These are phyloP conservation scores for Coemansia guatemalensis DNA, from an alignment of 192 early-diverging fungal species.

Conservation along the genomic window DNA sequence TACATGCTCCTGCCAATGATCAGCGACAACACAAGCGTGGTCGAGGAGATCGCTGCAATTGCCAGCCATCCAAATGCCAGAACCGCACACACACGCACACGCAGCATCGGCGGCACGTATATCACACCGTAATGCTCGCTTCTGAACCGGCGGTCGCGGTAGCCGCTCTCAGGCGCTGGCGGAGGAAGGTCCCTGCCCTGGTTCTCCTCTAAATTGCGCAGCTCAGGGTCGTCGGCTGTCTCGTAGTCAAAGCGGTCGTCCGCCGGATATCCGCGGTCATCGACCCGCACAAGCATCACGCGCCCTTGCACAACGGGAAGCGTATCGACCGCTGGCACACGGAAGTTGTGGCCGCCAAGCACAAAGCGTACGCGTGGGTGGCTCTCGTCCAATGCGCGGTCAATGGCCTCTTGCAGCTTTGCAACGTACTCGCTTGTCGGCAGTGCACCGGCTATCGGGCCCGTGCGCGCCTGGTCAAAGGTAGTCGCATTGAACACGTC, in stretches of 20 bases:
- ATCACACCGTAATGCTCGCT: slow-evolving; percentile 69
- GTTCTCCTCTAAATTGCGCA: slow-evolving; percentile 17
- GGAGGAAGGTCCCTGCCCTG: slow-evolving; percentile 31
- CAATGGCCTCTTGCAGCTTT: slow-evolving; percentile 34
- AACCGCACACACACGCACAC: slow-evolving; percentile 17
- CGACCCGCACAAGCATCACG: slow-evolving; percentile 79
- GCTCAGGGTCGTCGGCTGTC: slow-evolving; percentile 58
- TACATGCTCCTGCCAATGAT: slow-evolving; percentile 53
- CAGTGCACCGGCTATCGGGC: slow-evolving; percentile 10
- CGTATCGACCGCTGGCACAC: slow-evolving; percentile 84
- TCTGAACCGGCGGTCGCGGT: slow-evolving; percentile 55
- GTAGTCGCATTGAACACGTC: slow-evolving; percentile 21
- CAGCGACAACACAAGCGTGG: slow-evolving; percentile 54
- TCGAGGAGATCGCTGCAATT: slow-evolving; percentile 42
- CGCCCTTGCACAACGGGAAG: slow-evolving; percentile 78
- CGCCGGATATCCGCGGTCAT: slow-evolving; percentile 55
- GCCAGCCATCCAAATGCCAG: slow-evolving; percentile 33
- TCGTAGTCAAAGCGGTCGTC: slow-evolving; percentile 60
- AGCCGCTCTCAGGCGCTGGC: slow-evolving; percentile 45
- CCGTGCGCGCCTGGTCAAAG: slow-evolving; percentile 26
- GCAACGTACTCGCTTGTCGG: slow-evolving; percentile 24
- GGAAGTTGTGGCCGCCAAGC: slow-evolving; percentile 65
- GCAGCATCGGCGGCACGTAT: slow-evolving; percentile 68
- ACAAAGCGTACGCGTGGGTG: slow-evolving; percentile 57
- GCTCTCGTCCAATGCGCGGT: slow-evolving; percentile 45